Conservation (phyloP, 164 flowering plant species). For the Chloranthus sessilifolius region DNA sequence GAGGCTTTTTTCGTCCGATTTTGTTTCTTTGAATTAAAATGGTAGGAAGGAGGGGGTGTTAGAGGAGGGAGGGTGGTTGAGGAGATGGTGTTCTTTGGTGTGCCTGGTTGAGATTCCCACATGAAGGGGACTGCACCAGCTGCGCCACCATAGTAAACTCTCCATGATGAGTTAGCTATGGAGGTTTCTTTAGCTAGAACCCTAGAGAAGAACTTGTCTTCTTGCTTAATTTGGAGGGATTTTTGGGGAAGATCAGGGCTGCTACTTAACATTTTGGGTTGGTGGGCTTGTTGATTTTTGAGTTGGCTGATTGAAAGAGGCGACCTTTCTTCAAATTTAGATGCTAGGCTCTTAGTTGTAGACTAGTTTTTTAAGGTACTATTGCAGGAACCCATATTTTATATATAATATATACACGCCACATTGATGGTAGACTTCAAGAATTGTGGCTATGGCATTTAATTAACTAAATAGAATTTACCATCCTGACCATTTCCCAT, state of each 20-base stretch:
- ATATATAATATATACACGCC: no score
- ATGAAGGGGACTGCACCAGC: constrained; percentile 50
- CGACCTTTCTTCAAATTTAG: no score
- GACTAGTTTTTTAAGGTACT: no score
- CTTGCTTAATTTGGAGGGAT: constrained; percentile 38
- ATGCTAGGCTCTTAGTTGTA: no score
- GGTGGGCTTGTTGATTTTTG: background rate
- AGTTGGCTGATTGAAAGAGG: background rate
- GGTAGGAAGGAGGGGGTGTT: constrained; percentile 70
- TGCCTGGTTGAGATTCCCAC: constrained; percentile 78
- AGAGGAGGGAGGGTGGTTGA: constrained; percentile 44
- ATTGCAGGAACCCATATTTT: no score
- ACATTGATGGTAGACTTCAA: no score
- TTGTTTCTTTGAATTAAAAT: constrained; percentile 10
- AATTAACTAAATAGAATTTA: no score
- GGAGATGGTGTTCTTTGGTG: constrained; percentile 34
- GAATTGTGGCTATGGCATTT: no score
- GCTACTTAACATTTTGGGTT: constrained; percentile 14
- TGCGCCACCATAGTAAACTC: constrained; percentile 46
- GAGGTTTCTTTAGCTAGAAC: constrained; percentile 46
- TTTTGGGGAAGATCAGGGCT: constrained; percentile 20
- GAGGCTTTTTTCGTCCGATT: constrained; percentile 18
- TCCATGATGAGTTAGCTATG: constrained; percentile 34
- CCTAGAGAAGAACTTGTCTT: constrained; percentile 49
- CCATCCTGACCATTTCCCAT: no score